These are phyloP conservation scores for Yamadazyma olivae DNA, from an alignment of 805 yeast species.

Conservation along the genomic window DNA sequence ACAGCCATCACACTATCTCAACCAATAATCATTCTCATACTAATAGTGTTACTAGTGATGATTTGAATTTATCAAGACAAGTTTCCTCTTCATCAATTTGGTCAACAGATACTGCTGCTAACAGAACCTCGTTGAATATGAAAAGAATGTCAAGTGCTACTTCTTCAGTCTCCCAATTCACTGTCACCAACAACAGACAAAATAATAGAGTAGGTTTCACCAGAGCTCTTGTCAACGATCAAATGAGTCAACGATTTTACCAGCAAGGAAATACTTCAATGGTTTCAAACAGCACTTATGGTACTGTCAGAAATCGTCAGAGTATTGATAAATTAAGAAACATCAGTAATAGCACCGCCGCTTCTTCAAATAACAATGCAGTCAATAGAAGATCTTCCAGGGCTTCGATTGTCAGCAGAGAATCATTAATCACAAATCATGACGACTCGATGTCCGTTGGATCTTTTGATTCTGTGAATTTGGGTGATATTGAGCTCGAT, in stretches of 20 bases:
- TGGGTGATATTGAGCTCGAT: conserved; percentile 11
- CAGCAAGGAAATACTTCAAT: conserved; percentile 13
- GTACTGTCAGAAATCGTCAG: conserved; percentile 18
- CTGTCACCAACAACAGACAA: conserved; percentile 15
- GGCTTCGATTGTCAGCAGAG: conserved; percentile 30
- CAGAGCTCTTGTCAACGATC: conserved; percentile 36
- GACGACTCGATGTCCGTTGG: conserved; percentile 34
- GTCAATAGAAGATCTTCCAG: conserved; percentile 32
- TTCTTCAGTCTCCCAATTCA: conserved; percentile 25
- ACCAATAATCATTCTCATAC: conserved; percentile 1
- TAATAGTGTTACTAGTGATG: conserved; percentile 3
- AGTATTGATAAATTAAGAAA: conserved; percentile 24
- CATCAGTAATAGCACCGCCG: neutral
- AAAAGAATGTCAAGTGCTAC: conserved; percentile 27
- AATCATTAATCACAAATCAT: conserved; percentile 17
- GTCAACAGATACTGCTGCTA: conserved; percentile 30
- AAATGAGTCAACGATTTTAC: conserved; percentile 18
- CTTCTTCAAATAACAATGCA: conserved; percentile 3
- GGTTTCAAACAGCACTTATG: conserved; percentile 9
- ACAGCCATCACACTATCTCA: neutral
- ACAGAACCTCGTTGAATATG: conserved; percentile 23
- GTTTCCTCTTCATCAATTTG: conserved; percentile 32
- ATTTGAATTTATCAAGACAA: conserved; percentile 18
- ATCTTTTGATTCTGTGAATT: conserved; percentile 30
- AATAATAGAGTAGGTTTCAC: conserved; percentile 35